Evolutionary conservation across 306 rosid genomes (phyloP).

Genomic region (Pyrus pyrifolia): DNA sequence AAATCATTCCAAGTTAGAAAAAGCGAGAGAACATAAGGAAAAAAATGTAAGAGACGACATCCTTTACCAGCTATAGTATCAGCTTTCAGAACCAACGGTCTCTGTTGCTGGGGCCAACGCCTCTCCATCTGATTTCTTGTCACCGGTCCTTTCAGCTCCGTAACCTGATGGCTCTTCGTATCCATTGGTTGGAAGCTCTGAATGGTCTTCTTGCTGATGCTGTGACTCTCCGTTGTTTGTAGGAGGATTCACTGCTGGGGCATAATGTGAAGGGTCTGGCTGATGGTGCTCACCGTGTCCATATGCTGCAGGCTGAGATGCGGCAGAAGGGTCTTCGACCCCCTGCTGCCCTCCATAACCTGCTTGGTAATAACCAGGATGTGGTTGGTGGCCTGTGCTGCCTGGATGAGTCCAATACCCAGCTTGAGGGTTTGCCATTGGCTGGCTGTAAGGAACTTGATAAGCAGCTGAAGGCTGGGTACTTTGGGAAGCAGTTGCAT

Average conservation of each 20-base stretch:
- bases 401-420: slow-evolving; percentile 44
- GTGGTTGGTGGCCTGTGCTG: slow-evolving; percentile 22
- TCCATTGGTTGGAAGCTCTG: slow-evolving; percentile 18
- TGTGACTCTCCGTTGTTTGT: slow-evolving; percentile 11
- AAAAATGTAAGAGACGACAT: background rate
- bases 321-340: slow-evolving; percentile 15
- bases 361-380: slow-evolving; percentile 30
- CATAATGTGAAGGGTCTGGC: slow-evolving; percentile 16
- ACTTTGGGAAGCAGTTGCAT: slow-evolving; percentile 23
- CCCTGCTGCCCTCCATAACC: slow-evolving; percentile 24
- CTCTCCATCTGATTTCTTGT: slow-evolving; percentile 13
- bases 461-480: slow-evolving; percentile 22
- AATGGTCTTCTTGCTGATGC: slow-evolving; percentile 14
- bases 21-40: background rate
- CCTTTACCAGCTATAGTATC: slow-evolving; percentile 3
- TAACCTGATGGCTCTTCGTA: slow-evolving; percentile 3
- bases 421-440: slow-evolving; percentile 13
- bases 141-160: slow-evolving; percentile 17
- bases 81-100: slow-evolving; percentile 22
- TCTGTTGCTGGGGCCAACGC: slow-evolving; percentile 21
- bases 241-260: slow-evolving; percentile 11
- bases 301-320: slow-evolving; percentile 17
- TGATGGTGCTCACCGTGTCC: slow-evolving; percentile 32
- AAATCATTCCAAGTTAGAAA: background rate
- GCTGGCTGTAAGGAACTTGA: slow-evolving; percentile 22